Conservation (phyloP, 73 alveolate species). For the Uronychia binucleata region DNA sequence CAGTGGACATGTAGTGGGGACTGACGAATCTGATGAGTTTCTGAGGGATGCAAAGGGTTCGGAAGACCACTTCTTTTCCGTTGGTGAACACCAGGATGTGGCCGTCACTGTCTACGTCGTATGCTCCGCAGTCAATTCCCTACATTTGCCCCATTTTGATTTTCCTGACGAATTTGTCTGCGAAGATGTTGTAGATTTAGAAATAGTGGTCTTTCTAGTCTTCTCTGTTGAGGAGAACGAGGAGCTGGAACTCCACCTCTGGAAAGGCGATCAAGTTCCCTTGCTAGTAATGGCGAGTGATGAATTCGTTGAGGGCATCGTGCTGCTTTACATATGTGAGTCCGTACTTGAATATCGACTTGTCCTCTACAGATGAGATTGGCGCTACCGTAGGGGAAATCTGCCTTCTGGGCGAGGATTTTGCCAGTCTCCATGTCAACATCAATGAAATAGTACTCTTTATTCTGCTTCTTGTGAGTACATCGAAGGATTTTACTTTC, state of each 20-base stretch:
- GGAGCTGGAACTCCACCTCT: constrained; percentile 43
- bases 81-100: constrained; percentile 16
- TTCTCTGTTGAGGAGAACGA: constrained; percentile 41
- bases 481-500: constrained; percentile 31
- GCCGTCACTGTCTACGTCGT: constrained; percentile 48
- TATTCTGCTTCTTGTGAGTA: not conserved
- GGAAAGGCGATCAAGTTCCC: constrained; percentile 50
- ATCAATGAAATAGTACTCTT: not conserved
- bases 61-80: constrained; percentile 31
- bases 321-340: constrained; percentile 54
- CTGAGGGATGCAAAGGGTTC: constrained; percentile 43
- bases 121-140: constrained; percentile 19
- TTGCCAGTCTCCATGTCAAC: constrained; percentile 28
- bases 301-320: constrained; percentile 36
- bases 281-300: constrained; percentile 19
- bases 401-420: not conserved
- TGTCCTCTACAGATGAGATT: constrained; percentile 27
- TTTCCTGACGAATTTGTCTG: constrained; percentile 34
- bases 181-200: constrained; percentile 53
- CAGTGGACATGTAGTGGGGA: constrained; percentile 37
- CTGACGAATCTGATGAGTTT: constrained; percentile 23
- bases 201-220: constrained; percentile 35
- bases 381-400: not conserved
- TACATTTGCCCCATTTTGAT: not conserved
- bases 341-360: constrained; percentile 46